Percentiles rank a stretch among this genome's conserved stretches.
phyloP scores from a whole-genome alignment of 1,284 basidiomycete species.

The Ganoderma sinense region DNA sequence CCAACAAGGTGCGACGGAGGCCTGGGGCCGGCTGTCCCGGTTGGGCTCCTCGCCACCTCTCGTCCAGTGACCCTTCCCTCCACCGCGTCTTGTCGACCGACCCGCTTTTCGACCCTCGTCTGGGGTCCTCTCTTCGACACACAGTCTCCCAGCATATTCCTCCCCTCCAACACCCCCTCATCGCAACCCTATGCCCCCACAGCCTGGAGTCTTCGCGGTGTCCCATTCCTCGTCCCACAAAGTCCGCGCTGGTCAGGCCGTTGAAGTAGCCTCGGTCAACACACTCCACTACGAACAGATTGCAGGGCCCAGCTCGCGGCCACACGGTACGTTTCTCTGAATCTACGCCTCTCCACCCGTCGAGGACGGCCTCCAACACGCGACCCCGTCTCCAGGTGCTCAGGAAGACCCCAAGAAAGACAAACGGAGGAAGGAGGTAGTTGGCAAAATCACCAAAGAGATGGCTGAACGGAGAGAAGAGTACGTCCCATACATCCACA shows the following conservation, averaged over 20 bases:
- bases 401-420: slow-evolving; percentile 57
- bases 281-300: slow-evolving; percentile 41
- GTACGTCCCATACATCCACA: slow-evolving; percentile 49
- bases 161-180: neutral
- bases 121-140: neutral
- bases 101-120: neutral
- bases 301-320: slow-evolving; percentile 49
- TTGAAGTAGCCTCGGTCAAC: slow-evolving; percentile 35
- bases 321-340: slow-evolving; percentile 43
- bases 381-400: slow-evolving; percentile 17
- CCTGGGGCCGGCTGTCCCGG: slow-evolving; percentile 13
- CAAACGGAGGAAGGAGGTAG: slow-evolving; percentile 69
- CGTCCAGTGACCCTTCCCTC: slow-evolving; percentile 2
- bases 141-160: neutral
- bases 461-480: slow-evolving; percentile 76
- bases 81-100: neutral
- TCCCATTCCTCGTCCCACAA: slow-evolving; percentile 54
- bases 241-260: slow-evolving; percentile 37
- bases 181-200: slow-evolving; percentile 52
- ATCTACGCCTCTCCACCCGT: neutral
- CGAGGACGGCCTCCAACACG: neutral
- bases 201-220: slow-evolving; percentile 59
- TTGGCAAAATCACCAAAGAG: slow-evolving; percentile 74
- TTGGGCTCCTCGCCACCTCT: neutral
- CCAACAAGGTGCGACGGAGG: slow-evolving; percentile 3